Base-by-base conservation (phyloP, 129 eudicot species). In the Flaveria bidentis region DNA sequence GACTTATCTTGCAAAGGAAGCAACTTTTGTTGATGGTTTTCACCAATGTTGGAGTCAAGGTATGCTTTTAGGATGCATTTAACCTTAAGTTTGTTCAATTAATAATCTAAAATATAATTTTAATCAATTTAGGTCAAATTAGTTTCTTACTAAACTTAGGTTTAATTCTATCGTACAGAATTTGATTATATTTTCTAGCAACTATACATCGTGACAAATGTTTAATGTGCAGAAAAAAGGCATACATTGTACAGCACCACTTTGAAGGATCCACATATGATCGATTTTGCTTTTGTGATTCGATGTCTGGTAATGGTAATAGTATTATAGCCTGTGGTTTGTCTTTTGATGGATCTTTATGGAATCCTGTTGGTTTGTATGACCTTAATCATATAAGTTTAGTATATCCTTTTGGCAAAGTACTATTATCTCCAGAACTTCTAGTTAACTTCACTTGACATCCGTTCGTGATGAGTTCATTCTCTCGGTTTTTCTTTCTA, bases 11-110 rank as follows among this genome's bases (percentile, higher is more conserved):
- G 66, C 82, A 36, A 53, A 44, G 51, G 42, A 73, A 42, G 69
- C 5, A 66, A 49, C 50, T 42, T 44, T 71, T 78, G 82, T 72
- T 72, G 63, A 79, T 72, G 52, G 67, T 79, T 79, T 64, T 49
- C 81, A 77, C 67, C 56, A 55, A 57, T 30, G 23, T 67, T 58
- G 75, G 74, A 53, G 74, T 41, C 47, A 20, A 72, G 74, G 78
- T 79, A 79, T 72, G 45, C 13, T 9, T 22, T 71, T 61, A 47
- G 62, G 22, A 41, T 20, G 11, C 17, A 17, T 71, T 18, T 71
- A 33, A 45, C 28, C 28, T 65, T 18, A 1, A 12, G 16, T 11
- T 41, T 67, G 6, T 53, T 53, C 12, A 18, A 0, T 52, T 51
- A 9, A 28, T 51, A 9, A 28, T 11, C 26, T 28, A 25, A 63